Conservation (phyloP, 139 green algal species). For the Asterochloris erici region DNA sequence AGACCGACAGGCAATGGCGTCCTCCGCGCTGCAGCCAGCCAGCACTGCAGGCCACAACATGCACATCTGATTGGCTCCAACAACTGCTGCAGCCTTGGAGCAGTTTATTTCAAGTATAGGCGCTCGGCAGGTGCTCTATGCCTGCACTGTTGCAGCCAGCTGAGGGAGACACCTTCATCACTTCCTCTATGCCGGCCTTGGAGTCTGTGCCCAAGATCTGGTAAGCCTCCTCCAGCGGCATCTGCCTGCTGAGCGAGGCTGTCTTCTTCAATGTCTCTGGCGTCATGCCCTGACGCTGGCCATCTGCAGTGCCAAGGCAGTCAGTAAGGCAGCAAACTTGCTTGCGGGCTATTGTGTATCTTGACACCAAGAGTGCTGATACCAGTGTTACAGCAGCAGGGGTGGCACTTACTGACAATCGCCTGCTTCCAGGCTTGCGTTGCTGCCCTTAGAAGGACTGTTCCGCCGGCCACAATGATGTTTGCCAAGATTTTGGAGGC, state of each 20-base stretch:
- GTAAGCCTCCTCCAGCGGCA: constrained; percentile 73
- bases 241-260: constrained; percentile 38
- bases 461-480: constrained; percentile 77
- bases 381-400: neutral
- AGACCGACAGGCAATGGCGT: no score
- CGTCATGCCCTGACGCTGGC: constrained; percentile 64
- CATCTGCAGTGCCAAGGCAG: constrained; percentile 54
- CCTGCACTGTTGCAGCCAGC: no score
- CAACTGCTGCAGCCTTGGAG: no score
- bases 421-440: constrained; percentile 80
- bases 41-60: no score
- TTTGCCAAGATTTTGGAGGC: constrained; percentile 80
- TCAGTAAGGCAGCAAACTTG: neutral
- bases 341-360: neutral
- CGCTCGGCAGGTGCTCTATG: no score
- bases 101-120: no score
- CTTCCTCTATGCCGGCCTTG: constrained; percentile 59
- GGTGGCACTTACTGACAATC: constrained; percentile 72
- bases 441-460: constrained; percentile 75
- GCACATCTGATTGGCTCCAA: no score
- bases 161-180: constrained; percentile 62
- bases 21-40: no score
- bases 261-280: constrained; percentile 51
- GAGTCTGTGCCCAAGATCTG: constrained; percentile 69
- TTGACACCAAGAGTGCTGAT: neutral